phyloP scores from a whole-genome alignment of 1,139 yeast genomes.

The Hemisphaericaspora lyxosophila region DNA sequence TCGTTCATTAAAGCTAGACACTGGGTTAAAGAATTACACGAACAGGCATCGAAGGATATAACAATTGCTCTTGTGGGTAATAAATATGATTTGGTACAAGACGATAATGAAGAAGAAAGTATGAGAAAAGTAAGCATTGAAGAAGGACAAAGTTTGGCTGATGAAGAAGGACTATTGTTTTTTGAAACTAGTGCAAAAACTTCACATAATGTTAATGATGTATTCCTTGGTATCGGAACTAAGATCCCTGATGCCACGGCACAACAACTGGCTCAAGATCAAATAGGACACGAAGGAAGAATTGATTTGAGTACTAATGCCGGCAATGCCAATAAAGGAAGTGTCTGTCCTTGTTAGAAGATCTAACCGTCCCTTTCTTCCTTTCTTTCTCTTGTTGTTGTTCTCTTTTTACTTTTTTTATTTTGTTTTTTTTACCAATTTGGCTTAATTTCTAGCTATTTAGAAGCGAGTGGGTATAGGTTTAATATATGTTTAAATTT shows the following conservation, averaged over 20 bases:
- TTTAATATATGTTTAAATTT: no score
- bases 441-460: no score
- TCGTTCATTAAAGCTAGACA: slow-evolving; percentile 97
- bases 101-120: slow-evolving; percentile 23
- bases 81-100: slow-evolving; percentile 69
- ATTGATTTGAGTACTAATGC: slow-evolving; percentile 21
- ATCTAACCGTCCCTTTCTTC: no score
- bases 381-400: no score
- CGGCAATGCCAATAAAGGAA: slow-evolving; percentile 3
- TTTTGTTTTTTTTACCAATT: no score
- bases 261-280: slow-evolving; percentile 4
- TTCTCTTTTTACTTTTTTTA: no score
- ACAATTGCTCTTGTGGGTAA: slow-evolving; percentile 94
- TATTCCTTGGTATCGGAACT: slow-evolving; percentile 81
- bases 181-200: slow-evolving; percentile 95
- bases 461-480: no score
- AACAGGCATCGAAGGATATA: slow-evolving; percentile 89
- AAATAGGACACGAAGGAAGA: slow-evolving; percentile 22
- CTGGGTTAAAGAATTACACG: slow-evolving; percentile 96
- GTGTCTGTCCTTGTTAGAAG: slow-evolving; percentile 2
- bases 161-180: slow-evolving; percentile 76
- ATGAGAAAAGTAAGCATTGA: slow-evolving; percentile 80
- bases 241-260: slow-evolving; percentile 58
- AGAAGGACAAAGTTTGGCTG: slow-evolving; percentile 75
- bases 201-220: slow-evolving; percentile 75